phyloP scores from a whole-genome alignment of 768 basidiomycete species.

The Mycena epipterygia region DNA sequence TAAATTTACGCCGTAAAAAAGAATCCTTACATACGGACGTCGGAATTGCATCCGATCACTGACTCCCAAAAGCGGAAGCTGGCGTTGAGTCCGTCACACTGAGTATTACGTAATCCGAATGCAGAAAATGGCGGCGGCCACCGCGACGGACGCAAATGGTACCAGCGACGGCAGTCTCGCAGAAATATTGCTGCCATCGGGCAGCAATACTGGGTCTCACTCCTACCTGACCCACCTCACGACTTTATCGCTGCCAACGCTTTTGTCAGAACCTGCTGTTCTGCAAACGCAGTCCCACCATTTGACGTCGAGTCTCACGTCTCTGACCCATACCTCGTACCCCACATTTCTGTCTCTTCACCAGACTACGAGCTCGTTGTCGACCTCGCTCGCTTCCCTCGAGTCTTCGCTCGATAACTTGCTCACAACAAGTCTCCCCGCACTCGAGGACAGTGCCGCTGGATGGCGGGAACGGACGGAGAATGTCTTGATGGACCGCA shows the following conservation, averaged over 20 bases:
- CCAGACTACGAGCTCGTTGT: slow-evolving; percentile 79
- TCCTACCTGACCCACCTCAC: slow-evolving; percentile 77
- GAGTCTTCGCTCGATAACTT: slow-evolving; percentile 80
- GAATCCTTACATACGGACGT: too few species aligned
- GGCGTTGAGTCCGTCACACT: background rate
- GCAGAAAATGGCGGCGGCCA: background rate
- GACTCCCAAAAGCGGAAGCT: background rate
- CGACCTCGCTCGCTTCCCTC: slow-evolving; percentile 79
- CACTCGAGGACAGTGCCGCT: slow-evolving; percentile 79
- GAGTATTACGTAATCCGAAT: background rate
- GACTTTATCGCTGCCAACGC: slow-evolving; percentile 72
- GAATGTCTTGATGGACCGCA: slow-evolving; percentile 78
- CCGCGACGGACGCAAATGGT: background rate
- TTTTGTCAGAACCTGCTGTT: slow-evolving; percentile 80
- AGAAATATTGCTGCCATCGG: slow-evolving; percentile 20
- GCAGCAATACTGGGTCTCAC: slow-evolving; percentile 44
- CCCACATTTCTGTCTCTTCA: slow-evolving; percentile 94
- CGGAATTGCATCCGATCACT: too few species aligned
- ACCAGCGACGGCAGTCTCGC: slow-evolving; percentile 20
- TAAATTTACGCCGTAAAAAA: too few species aligned
- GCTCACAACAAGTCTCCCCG: slow-evolving; percentile 76
- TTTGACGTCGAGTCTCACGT: slow-evolving; percentile 89
- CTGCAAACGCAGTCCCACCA: slow-evolving; percentile 90
- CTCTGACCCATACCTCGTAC: slow-evolving; percentile 92
- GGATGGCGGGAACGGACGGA: slow-evolving; percentile 83